Base-by-base conservation (phyloP, 2,329 filamentous ascomycete species). In the Phoma sp. region DNA sequence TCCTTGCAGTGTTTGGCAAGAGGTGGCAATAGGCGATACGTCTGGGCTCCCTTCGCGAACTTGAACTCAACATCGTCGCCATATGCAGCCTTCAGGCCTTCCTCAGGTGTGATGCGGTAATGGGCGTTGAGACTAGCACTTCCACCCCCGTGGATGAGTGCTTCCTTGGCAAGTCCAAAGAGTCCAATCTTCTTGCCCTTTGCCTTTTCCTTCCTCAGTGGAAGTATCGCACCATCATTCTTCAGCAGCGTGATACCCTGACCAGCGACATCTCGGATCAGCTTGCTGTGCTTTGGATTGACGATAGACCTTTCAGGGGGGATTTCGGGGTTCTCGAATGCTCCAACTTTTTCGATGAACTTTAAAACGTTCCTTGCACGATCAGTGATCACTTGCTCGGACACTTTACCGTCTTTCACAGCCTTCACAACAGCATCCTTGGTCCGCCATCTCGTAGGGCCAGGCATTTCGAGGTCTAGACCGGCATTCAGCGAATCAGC, bases 231-330 rank as follows among this genome's bases (percentile, higher is more conserved):
- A 12, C 80, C 80, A 2, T 91, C 83, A 52, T 93, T 93, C 77
- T 91, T 92, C 49, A 92, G 76, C 8, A 92, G 78, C 1, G 91
- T 89, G 8, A 90, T 84, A 9, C 85, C 85, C 69, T 91, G 87
- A 15, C 85, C 83, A 13, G 85, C 88, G 37, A 88, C 82, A 43
- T 82, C 80, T 21, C 89, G 82, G 33, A 92, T 82, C 36, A 91
- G 76, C 54, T 84, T 76, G 51, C 86, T 78, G 17, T 83, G 81
- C 57, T 84, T 82, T 0, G 83, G 78, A 6, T 84, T 88, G 67
- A 90, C 85, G 58, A 91, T 85, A 15, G 86, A 81, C 43, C 83
- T 78, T 31, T 80, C 76, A 62, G 85, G 83, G 60, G 89, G 74
- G 13, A 82, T 80, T 15, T 83, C 78, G 0, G 86, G 76, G 2